Evolutionary conservation across 164 flowering plant genomes (phyloP).

Genomic region (Magnolia kwangsiensis): DNA sequence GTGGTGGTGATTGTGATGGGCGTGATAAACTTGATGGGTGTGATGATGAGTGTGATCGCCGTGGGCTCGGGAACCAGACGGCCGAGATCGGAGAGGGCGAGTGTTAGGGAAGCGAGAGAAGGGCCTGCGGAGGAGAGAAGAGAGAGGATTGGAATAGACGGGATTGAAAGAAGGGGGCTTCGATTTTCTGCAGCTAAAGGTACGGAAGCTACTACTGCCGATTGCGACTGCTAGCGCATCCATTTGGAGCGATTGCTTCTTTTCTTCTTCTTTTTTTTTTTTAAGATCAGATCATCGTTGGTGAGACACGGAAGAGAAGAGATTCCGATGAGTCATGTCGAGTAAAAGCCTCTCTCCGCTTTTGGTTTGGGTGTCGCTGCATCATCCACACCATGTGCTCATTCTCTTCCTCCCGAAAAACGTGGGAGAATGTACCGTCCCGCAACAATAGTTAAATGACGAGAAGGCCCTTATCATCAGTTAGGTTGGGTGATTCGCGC

Average conservation of each 20-base stretch:
- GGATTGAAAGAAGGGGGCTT: background rate
- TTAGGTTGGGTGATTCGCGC: no score
- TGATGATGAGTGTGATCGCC: conserved; percentile 20
- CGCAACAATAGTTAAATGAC: no score
- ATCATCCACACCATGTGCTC: conserved; percentile 11
- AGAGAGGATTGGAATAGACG: conserved; percentile 7
- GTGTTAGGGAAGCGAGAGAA: background rate
- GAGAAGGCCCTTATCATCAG: no score
- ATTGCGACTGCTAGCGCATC: conserved; percentile 7
- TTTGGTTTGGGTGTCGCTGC: background rate
- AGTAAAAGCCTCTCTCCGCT: background rate
- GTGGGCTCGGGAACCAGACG: conserved; percentile 18
- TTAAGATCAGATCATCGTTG: no score
- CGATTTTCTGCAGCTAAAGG: background rate
- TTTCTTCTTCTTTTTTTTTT: no score
- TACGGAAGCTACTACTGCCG: conserved; percentile 9
- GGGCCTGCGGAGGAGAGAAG: conserved; percentile 1
- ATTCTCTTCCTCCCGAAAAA: background rate
- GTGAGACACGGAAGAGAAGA: background rate
- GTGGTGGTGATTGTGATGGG: conserved; percentile 25
- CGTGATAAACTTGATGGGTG: conserved; percentile 21
- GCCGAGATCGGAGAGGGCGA: background rate
- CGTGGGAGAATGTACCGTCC: no score
- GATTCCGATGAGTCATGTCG: background rate
- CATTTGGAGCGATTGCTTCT: conserved; percentile 1